Percentiles rank a stretch among this genome's conserved stretches.
Evolutionary conservation across 805 yeast genomes (phyloP).

Genomic region (Candida vaughaniae): DNA sequence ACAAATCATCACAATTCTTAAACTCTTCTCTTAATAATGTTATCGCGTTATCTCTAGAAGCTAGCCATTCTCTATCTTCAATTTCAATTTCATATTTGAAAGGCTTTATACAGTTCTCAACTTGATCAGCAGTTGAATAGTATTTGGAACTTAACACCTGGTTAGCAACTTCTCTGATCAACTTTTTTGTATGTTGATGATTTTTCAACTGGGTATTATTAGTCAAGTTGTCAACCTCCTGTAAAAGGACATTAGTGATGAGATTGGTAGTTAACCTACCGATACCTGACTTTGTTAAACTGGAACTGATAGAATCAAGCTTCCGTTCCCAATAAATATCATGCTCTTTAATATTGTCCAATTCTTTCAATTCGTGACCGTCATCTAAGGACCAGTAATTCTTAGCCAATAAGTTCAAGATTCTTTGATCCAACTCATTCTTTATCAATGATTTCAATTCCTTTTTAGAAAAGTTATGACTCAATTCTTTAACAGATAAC

Average conservation of each 20-base stretch:
- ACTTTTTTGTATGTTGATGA: constrained; percentile 82
- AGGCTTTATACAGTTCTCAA: constrained; percentile 97
- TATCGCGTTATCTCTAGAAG: constrained; percentile 76
- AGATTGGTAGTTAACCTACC: constrained; percentile 86
- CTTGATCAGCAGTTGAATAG: constrained; percentile 95
- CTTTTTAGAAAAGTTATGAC: constrained; percentile 75
- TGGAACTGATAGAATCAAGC: constrained; percentile 78
- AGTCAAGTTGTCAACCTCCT: constrained; percentile 74
- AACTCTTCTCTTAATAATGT: constrained; percentile 78
- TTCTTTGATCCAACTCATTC: constrained; percentile 85
- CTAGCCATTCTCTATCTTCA: constrained; percentile 91
- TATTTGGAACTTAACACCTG: constrained; percentile 75
- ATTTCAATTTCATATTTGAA: constrained; percentile 95
- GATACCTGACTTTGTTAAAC: constrained; percentile 87
- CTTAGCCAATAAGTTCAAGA: constrained; percentile 81
- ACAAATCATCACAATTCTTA: constrained; percentile 72
- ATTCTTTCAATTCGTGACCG: constrained; percentile 53
- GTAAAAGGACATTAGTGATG: constrained; percentile 73
- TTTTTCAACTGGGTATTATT: constrained; percentile 72
- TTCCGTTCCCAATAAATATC: constrained; percentile 73
- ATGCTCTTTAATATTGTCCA: constrained; percentile 49
- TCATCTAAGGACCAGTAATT: constrained; percentile 76
- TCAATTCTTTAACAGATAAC: constrained; percentile 81
- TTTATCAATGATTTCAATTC: constrained; percentile 78
- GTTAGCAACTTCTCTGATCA: constrained; percentile 82